Conservation (phyloP, 2,329 filamentous ascomycete genomes). For the Aspergillus calidoustus region DNA sequence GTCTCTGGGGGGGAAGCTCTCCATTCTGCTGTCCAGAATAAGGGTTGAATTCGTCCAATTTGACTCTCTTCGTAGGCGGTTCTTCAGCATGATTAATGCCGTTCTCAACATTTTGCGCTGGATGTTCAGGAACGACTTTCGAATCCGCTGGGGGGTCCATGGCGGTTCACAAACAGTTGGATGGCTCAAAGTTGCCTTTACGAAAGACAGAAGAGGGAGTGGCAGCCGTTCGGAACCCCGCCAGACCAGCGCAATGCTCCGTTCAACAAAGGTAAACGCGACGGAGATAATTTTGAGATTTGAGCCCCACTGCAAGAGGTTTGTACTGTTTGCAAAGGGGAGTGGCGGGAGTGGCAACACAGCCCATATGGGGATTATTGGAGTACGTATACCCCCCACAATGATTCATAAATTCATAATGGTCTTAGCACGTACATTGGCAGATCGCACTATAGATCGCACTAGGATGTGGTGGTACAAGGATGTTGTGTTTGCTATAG, state of each 20-base stretch:
- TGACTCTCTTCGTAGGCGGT: constrained; percentile 64
- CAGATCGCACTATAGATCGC: neutral
- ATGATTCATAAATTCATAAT: neutral
- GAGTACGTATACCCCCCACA: neutral
- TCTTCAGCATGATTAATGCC: constrained; percentile 40
- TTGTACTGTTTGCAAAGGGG: constrained; percentile 5
- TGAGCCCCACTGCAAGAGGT: neutral
- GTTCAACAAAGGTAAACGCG: neutral
- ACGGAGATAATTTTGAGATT: constrained; percentile 31
- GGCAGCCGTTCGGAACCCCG: neutral
- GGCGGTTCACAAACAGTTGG: neutral
- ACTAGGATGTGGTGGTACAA: neutral
- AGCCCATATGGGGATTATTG: neutral
- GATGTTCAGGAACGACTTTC: constrained; percentile 22
- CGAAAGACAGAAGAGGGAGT: neutral
- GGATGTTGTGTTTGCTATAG: neutral
- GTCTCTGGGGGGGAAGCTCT: constrained; percentile 34
- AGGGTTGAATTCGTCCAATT: constrained; percentile 49
- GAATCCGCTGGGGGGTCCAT: constrained; percentile 12
- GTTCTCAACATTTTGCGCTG: constrained; percentile 28
- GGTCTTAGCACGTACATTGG: neutral
- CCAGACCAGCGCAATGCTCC: neutral
- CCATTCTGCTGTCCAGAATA: constrained; percentile 27
- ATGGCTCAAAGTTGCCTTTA: neutral
- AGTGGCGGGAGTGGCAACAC: neutral